phyloP scores from a whole-genome alignment of 2,329 filamentous ascomycete species.

The Xylariaceae sp. region DNA sequence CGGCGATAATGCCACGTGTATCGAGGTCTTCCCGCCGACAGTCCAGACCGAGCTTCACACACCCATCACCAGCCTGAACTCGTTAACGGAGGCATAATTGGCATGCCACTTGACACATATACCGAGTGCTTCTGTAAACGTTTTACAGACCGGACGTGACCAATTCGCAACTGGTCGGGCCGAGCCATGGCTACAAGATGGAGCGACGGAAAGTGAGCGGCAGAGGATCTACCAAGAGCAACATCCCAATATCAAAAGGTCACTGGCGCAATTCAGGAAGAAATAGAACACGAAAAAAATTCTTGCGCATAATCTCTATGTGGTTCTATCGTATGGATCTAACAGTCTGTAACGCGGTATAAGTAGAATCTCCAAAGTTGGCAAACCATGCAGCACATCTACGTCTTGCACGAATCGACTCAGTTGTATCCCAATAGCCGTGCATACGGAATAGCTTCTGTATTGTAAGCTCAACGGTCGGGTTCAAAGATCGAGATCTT shows the following conservation, averaged over 20 bases:
- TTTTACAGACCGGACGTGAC: constrained; percentile 34
- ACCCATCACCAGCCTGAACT: constrained; percentile 36
- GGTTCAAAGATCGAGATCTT: neutral
- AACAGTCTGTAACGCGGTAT: neutral
- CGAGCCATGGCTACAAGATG: constrained; percentile 20
- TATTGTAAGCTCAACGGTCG: too few species aligned
- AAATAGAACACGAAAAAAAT: neutral
- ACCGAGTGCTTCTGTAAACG: constrained; percentile 37
- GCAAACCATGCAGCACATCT: neutral
- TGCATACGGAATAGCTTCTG: neutral
- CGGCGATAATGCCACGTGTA: constrained; percentile 27
- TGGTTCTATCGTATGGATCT: neutral
- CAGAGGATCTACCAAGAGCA: constrained; percentile 23
- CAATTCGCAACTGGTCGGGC: constrained; percentile 35
- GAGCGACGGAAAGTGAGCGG: constrained; percentile 27
- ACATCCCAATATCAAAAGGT: constrained; percentile 5
- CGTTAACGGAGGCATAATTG: constrained; percentile 38
- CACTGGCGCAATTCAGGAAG: neutral
- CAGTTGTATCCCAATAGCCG: neutral
- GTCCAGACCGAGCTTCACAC: constrained; percentile 43
- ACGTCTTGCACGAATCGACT: neutral
- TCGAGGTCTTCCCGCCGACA: constrained; percentile 42
- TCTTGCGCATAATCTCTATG: neutral
- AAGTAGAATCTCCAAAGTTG: too few species aligned
- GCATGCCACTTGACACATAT: constrained; percentile 46